Evolutionary conservation across 1,284 basidiomycete species (phyloP).

Genomic region (Apiotrichum domesticum): DNA sequence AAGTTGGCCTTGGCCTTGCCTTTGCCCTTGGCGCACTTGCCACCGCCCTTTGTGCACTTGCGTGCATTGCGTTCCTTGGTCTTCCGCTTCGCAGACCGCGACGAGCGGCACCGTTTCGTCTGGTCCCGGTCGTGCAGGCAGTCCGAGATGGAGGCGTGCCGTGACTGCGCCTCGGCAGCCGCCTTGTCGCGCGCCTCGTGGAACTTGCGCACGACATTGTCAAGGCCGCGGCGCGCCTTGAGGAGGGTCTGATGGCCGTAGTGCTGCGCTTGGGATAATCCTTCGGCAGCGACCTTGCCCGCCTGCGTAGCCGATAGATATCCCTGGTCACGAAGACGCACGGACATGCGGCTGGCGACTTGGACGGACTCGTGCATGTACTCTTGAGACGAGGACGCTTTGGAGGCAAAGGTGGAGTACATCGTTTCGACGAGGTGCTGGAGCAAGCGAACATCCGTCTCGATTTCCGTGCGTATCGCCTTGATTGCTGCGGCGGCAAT

Average conservation of each 20-base stretch:
- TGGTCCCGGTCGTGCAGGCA: constrained; percentile 2
- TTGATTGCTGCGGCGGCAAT: neutral
- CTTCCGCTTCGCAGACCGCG: neutral
- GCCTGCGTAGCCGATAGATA: neutral
- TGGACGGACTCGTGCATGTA: neutral
- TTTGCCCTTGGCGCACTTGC: neutral
- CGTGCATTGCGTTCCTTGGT: too few species aligned
- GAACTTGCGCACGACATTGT: constrained; percentile 16
- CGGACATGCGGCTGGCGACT: neutral
- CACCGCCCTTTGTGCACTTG: too few species aligned
- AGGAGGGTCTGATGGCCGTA: constrained; percentile 17
- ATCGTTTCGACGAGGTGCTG: neutral
- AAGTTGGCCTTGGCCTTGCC: neutral
- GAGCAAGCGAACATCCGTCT: neutral
- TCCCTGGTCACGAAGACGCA: constrained; percentile 4
- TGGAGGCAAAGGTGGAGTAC: neutral
- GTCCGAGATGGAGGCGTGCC: neutral
- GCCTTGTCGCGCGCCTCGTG: constrained; percentile 1
- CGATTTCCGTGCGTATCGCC: neutral
- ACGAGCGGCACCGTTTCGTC: neutral
- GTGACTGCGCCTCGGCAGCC: neutral
- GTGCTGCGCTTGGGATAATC: constrained; percentile 6
- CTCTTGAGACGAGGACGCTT: neutral
- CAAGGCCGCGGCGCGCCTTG: constrained; percentile 23
- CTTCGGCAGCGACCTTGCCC: neutral